phyloP scores from a whole-genome alignment of 106 monocot species.

The Cymbidium sinense region DNA sequence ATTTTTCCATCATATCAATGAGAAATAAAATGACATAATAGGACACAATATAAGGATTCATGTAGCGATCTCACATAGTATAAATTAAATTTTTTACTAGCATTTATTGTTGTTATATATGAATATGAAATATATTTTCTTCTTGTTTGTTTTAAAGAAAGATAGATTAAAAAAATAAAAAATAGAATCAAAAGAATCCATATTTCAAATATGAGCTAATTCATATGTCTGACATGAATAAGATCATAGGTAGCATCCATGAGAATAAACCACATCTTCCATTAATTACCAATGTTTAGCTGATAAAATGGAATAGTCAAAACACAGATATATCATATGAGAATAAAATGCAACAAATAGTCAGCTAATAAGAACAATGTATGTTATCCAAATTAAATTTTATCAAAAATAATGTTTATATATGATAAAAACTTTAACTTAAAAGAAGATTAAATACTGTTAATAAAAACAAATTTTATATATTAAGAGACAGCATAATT shows the following conservation, averaged over 20 bases:
- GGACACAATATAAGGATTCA: too few species aligned
- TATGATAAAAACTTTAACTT: background rate
- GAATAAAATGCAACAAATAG: constrained; percentile 38
- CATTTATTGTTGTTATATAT: too few species aligned
- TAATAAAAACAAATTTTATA: background rate
- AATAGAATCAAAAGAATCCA: background rate
- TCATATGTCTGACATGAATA: constrained; percentile 41
- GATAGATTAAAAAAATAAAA: background rate
- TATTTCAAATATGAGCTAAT: constrained; percentile 47
- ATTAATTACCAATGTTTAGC: constrained; percentile 62
- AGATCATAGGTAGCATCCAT: constrained; percentile 80
- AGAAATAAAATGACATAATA: too few species aligned
- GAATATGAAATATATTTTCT: too few species aligned
- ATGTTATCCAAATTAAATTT: background rate
- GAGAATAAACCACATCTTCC: constrained; percentile 83
- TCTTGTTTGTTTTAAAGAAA: background rate
- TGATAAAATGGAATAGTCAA: constrained; percentile 47
- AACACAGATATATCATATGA: constrained; percentile 91
- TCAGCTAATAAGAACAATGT: background rate
- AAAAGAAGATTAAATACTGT: background rate
- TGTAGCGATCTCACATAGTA: too few species aligned
- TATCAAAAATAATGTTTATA: background rate
- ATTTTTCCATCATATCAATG: too few species aligned
- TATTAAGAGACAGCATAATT: constrained; percentile 23
- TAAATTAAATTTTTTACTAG: too few species aligned